Conservation (phyloP, 768 basidiomycete species). For the Suillus paluster region DNA sequence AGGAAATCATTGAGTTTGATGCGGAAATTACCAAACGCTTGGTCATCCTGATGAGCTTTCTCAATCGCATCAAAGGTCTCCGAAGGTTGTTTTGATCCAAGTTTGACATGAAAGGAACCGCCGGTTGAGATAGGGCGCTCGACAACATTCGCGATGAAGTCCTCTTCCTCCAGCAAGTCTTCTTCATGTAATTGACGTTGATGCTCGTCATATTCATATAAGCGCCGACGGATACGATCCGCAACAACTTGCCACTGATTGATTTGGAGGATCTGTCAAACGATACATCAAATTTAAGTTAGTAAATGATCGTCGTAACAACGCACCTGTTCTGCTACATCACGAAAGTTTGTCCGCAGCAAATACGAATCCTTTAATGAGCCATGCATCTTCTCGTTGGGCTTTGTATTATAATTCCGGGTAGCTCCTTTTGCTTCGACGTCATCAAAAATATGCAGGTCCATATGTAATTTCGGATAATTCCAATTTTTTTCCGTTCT, state of each 20-base stretch:
- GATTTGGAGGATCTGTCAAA: not conserved
- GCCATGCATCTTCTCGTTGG: slow-evolving; percentile 35
- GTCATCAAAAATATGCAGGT: slow-evolving; percentile 36
- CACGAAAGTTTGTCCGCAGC: slow-evolving; percentile 36
- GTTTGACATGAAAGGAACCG: slow-evolving; percentile 10
- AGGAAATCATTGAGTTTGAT: too few species aligned
- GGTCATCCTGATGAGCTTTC: too few species aligned
- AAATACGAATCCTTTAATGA: slow-evolving; percentile 30
- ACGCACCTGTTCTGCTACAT: slow-evolving; percentile 37
- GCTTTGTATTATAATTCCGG: slow-evolving; percentile 35
- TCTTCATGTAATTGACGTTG: too few species aligned
- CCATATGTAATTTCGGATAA: slow-evolving; percentile 38
- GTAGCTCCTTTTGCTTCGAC: slow-evolving; percentile 38
- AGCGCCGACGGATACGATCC: not conserved
- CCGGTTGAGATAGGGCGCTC: too few species aligned
- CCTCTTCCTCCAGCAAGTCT: not conserved
- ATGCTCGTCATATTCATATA: not conserved
- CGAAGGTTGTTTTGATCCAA: slow-evolving; percentile 8
- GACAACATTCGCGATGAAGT: not conserved
- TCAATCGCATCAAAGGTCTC: too few species aligned
- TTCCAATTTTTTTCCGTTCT: slow-evolving; percentile 31
- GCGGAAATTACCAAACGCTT: too few species aligned
- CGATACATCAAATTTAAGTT: not conserved
- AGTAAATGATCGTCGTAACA: not conserved
- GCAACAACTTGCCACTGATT: not conserved